These are phyloP conservation scores for Populus tomentosa DNA, from an alignment of 441 rosid genomes.

Conservation along the genomic window DNA sequence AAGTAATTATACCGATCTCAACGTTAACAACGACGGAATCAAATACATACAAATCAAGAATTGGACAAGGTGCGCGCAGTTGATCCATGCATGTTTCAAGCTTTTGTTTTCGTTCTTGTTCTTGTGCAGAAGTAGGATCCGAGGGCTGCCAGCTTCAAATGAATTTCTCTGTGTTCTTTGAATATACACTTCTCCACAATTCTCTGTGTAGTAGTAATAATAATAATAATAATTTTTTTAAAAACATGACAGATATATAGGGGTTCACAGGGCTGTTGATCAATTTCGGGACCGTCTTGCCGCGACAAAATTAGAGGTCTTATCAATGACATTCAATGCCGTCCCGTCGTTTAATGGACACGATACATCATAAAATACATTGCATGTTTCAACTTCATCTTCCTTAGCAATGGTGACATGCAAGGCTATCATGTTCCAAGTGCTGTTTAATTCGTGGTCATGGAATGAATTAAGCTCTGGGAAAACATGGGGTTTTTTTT, in stretches of 20 bases:
- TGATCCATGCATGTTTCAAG: neutral
- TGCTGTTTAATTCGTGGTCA: too few relatives aligned
- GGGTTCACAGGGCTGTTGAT: neutral
- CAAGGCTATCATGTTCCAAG: neutral
- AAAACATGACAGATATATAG: neutral
- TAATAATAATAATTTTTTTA: too few relatives aligned
- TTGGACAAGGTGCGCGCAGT: neutral
- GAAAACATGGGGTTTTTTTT: too few relatives aligned
- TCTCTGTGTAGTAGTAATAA: too few relatives aligned
- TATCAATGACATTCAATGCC: neutral
- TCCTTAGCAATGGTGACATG: neutral
- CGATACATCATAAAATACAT: neutral
- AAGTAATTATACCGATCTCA: neutral
- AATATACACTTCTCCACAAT: neutral
- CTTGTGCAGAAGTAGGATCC: neutral
- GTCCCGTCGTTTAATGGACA: neutral
- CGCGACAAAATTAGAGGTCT: neutral
- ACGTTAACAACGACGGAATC: constrained; percentile 2
- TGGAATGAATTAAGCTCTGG: too few relatives aligned
- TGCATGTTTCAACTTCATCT: neutral
- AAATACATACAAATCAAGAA: neutral
- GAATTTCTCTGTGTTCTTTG: neutral
- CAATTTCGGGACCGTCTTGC: neutral
- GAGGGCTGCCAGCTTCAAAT: neutral
- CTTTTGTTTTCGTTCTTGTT: neutral